Evolutionary conservation across 2,329 filamentous ascomycete species (phyloP), one percentile per base, ranked within the genome.

Genomic region (Arthroderma sp.): DNA sequence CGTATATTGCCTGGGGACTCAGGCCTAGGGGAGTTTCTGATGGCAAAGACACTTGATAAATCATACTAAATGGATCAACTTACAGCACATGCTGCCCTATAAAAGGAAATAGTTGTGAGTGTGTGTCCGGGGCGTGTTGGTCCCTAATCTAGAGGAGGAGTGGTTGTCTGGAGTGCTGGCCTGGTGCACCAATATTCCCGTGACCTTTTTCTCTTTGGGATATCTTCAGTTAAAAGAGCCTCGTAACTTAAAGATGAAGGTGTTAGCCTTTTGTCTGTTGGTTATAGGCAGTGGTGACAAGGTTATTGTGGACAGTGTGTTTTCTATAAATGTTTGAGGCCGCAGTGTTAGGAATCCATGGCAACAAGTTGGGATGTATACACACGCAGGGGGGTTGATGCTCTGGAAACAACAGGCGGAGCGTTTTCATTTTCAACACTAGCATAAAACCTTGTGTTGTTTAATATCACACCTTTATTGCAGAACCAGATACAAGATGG

Each of bases 21-120:
- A 51, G 25, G 15, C 44, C 25, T 25, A 33, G 23, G 23, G 28
- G 15, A 47, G n/a, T n/a, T n/a, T n/a, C n/a, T n/a, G n/a, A 31
- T 4, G 28, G 19, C 13, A 31, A 19, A 33, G 25, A 51, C 44
- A 51, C 44, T 31, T 31, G 23, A 51, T 51, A 31, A 33, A 33
- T 51, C 44, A 51, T 31, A 31, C 11, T 51, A 33, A 33, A 33
- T 17, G 33, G 44, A 13, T 51, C 44, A 51, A 81, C 79, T 76
- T 78, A 81, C 79, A 73, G 74, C 70, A 74, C 70, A 69, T 81
- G 77, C 64, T 76, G 71, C 69, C 73, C 69, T 63, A 71, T 68
- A 74, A 76, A 71, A 71, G 76, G 76, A 68, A 74, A 74, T n/a
- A 70, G 76, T 65, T 66, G 74, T 71, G 77, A 74, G 71, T 76